A percentile compares a stretch with the other conserved stretches of the same genome.
These are phyloP conservation scores for Monosporascus sp. DNA, from an alignment of 2,329 filamentous ascomycete genomes.

Conservation along the genomic window DNA sequence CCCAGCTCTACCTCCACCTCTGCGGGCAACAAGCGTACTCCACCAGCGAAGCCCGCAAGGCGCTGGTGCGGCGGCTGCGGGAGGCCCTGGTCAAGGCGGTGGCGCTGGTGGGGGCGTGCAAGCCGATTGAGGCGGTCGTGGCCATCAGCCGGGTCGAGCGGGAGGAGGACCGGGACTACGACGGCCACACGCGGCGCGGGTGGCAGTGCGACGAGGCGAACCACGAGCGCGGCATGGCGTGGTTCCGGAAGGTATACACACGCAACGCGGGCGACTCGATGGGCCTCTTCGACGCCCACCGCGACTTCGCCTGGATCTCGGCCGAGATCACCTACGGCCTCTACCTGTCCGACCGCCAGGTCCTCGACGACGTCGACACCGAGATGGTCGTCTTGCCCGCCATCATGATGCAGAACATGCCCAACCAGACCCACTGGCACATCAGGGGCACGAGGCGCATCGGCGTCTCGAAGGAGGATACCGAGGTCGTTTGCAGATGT, in stretches of 20 bases:
- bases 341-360: constrained; percentile 50
- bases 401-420: constrained; percentile 55
- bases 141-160: constrained; percentile 46
- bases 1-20: constrained; percentile 52
- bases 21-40: constrained; percentile 41
- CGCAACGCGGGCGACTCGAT: constrained; percentile 36
- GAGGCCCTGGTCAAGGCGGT: constrained; percentile 57
- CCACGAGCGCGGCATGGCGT: constrained; percentile 44
- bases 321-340: constrained; percentile 54
- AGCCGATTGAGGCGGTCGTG: constrained; percentile 55
- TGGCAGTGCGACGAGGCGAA: constrained; percentile 57
- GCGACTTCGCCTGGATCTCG: constrained; percentile 44
- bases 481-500: constrained; percentile 26
- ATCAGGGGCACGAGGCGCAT: constrained; percentile 43
- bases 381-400: constrained; percentile 48
- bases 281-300: constrained; percentile 31
- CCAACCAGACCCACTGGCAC: constrained; percentile 50
- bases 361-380: constrained; percentile 49
- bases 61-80: constrained; percentile 45
- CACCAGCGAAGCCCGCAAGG: constrained; percentile 38
- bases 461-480: constrained; percentile 40
- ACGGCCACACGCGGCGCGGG: constrained; percentile 43
- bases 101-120: constrained; percentile 55
- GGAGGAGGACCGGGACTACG: constrained; percentile 51
- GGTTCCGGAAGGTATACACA: constrained; percentile 53